Percentiles rank a stretch among this genome's conserved stretches.
Evolutionary conservation across 495 filamentous ascomycete genomes (phyloP).

Genomic region (Xylaria grammica): DNA sequence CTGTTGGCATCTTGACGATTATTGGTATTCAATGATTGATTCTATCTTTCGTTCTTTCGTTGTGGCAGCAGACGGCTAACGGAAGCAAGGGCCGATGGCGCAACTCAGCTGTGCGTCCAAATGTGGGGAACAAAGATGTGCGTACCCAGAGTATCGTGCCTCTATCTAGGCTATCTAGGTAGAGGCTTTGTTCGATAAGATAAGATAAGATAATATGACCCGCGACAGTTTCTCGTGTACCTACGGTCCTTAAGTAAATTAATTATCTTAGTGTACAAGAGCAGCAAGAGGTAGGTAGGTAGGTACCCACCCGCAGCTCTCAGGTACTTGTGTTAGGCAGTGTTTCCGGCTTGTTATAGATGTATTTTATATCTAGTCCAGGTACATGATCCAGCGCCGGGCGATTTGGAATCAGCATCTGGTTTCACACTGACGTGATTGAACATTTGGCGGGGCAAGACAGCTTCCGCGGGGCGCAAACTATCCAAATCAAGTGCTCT

Average conservation of each 20-base stretch:
- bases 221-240: no score
- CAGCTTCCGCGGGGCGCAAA: slow-evolving; percentile 10
- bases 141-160: not conserved
- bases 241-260: no score
- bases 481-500: slow-evolving; percentile 12
- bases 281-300: slow-evolving; percentile 2
- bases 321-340: no score
- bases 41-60: not conserved
- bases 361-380: no score
- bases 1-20: slow-evolving; percentile 72
- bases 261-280: no score
- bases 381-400: not conserved
- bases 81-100: not conserved
- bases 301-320: not conserved
- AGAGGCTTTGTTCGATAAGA: slow-evolving; percentile 13
- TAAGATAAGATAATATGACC: slow-evolving; percentile 1
- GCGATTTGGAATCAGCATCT: slow-evolving; percentile 14
- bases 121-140: slow-evolving; percentile 19
- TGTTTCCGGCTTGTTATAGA: not conserved
- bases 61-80: not conserved
- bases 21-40: slow-evolving; percentile 24
- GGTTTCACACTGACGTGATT: slow-evolving; percentile 22
- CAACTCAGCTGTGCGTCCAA: not conserved
- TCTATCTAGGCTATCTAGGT: no score
- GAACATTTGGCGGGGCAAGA: slow-evolving; percentile 13